A percentile compares a stretch with the other conserved stretches of the same genome.
phyloP scores from a whole-genome alignment of 768 basidiomycete genomes.

The Suillus americanus region DNA sequence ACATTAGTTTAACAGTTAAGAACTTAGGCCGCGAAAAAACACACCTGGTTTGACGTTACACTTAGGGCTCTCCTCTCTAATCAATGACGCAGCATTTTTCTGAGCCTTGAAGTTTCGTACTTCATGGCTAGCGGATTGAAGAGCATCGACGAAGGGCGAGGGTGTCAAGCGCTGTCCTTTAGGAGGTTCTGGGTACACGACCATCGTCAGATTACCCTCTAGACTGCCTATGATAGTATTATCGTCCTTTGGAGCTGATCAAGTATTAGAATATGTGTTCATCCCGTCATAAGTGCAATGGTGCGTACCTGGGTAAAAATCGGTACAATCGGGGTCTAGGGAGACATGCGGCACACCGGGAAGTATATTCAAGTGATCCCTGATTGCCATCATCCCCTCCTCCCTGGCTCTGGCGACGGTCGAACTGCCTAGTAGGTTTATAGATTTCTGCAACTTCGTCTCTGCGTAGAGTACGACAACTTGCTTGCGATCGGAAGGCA shows the following conservation, averaged over 20 bases:
- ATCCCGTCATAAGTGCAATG: no score
- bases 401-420: not conserved
- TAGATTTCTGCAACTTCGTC: not conserved
- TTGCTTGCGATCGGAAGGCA: not conserved
- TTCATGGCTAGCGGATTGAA: not conserved
- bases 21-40: not conserved
- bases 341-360: not conserved
- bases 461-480: not conserved
- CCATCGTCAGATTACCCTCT: not conserved
- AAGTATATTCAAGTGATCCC: not conserved
- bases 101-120: not conserved
- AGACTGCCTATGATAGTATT: not conserved
- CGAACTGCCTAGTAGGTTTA: not conserved
- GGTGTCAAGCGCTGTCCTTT: not conserved
- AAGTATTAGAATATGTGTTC: not conserved
- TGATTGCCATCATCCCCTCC: not conserved
- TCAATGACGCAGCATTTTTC: not conserved
- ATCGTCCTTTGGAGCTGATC: not conserved
- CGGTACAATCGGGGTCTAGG: not conserved
- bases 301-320: not conserved
- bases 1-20: not conserved
- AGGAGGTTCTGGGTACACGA: not conserved
- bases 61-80: not conserved
- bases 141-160: not conserved
- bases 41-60: not conserved